These are phyloP conservation scores for Chlamydomonas incerta DNA, from an alignment of 139 green algal species.

Conservation along the genomic window DNA sequence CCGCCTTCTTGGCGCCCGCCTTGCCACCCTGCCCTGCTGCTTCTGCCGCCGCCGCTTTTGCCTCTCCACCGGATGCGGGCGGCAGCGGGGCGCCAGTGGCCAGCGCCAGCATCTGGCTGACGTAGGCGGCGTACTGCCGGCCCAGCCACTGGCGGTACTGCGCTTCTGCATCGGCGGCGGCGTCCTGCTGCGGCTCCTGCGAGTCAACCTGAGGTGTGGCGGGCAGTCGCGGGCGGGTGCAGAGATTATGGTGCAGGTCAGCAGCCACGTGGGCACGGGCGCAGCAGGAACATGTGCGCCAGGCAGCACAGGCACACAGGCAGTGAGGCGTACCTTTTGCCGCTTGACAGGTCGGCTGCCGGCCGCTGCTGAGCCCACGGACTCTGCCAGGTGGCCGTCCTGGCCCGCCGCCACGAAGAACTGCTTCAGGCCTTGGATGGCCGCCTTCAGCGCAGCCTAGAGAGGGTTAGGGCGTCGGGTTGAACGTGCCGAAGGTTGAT, in stretches of 20 bases:
- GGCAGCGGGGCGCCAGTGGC: background rate
- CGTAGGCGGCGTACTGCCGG: conserved; percentile 61
- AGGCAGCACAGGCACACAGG: too few species aligned
- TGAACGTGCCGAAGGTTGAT: too few species aligned
- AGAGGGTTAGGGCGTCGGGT: too few species aligned
- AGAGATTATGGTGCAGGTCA: too few species aligned
- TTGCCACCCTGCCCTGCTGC: background rate
- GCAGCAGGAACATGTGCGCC: too few species aligned
- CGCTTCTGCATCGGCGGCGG: conserved; percentile 1
- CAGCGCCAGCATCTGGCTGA: conserved; percentile 46
- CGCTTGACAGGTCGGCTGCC: conserved; percentile 19
- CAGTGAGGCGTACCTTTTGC: conserved; percentile 45
- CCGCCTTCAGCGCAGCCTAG: conserved; percentile 34
- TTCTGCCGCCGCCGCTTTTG: background rate
- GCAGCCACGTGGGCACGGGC: too few species aligned
- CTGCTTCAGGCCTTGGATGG: conserved; percentile 69
- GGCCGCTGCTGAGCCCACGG: background rate
- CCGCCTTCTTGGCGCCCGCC: too few species aligned
- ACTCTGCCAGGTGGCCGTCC: conserved; percentile 24
- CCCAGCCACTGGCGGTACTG: conserved; percentile 56
- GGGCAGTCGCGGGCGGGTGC: too few species aligned
- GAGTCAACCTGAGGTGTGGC: too few species aligned
- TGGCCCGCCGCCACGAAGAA: conserved; percentile 66
- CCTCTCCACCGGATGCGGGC: background rate
- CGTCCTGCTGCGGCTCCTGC: background rate